Base-by-base conservation (phyloP, 2,329 filamentous ascomycete genomes). In the Penicillium digitatum region DNA sequence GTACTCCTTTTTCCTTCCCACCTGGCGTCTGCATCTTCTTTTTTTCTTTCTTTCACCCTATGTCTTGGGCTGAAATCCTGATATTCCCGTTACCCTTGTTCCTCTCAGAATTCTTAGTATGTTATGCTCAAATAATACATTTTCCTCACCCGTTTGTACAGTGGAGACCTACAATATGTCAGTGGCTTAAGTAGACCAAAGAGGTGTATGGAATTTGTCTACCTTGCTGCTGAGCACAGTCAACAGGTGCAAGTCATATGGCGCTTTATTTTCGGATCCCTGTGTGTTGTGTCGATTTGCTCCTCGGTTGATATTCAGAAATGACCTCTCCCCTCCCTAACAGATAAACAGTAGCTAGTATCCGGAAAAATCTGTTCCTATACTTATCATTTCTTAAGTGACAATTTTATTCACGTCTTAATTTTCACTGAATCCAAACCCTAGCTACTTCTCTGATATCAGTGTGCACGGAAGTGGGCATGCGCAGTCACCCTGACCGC, bases 51-150 rank as follows among this genome's bases (percentile, higher is more conserved):
- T 46, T 52, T 42, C 29, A 45, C 49, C 54, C 46, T 48, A 48
- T 62, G 61, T 55, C 59, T 64, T 58, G 65, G 66, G 63, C 60
- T 63, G 52, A 67, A 61, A 66, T 61, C 50, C 61, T 65, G 61
- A 61, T 65, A 61, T 57, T 54, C 59, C 57, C 56, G 53, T 59
- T 66, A 49, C 57, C 58, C 49, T 60, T 61, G 58, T 56, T 39
- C 48, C 52, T 51, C 48, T 44, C 48, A 57, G 60, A 60, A 59
- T 57, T 54, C 49, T 60, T 58, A 69, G 69, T 71, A 71, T 71
- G 63, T 60, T 64, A 70, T 64, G 59, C 62, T 59, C 65, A 71
- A 66, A 72, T 72, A 72, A 72, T 72, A 67, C 58, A 59, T 62
- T 61, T 50, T 48, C 47, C 57, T 58, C 46, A 46, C 53, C 48